Conservation (phyloP, 805 yeast genomes). For the Suhomyces sp. region DNA sequence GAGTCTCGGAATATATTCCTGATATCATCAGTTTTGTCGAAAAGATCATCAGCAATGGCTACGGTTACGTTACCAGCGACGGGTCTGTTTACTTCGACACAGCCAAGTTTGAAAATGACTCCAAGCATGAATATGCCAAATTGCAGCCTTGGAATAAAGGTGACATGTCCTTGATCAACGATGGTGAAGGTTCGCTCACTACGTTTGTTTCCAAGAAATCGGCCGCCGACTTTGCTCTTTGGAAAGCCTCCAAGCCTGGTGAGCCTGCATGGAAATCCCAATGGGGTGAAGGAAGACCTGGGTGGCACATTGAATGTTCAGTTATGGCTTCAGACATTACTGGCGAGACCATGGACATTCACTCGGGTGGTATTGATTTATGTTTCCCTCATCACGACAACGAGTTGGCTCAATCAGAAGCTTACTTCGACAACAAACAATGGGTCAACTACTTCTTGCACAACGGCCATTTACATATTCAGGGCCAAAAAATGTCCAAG, state of each 20-base stretch:
- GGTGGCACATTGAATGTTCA: conserved; percentile 99
- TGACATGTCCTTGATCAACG: conserved; percentile 76
- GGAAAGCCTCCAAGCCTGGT: conserved; percentile 96
- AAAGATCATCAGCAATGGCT: conserved; percentile 73
- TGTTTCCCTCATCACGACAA: conserved; percentile 99
- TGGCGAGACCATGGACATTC: conserved; percentile 86
- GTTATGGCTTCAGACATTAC: conserved; percentile 94
- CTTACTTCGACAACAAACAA: conserved; percentile 81
- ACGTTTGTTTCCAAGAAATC: conserved; percentile 59
- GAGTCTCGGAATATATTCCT: conserved; percentile 94
- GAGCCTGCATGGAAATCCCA: conserved; percentile 95
- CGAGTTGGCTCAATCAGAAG: conserved; percentile 96
- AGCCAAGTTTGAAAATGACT: conserved; percentile 65
- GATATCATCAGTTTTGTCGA: conserved; percentile 82
- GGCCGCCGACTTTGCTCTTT: conserved; percentile 87
- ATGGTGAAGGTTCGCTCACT: conserved; percentile 89
- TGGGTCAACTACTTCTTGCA: conserved; percentile 98
- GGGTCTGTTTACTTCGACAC: conserved; percentile 98
- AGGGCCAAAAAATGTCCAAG: conserved; percentile 98
- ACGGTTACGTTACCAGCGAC: conserved; percentile 76
- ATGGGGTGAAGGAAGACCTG: conserved; percentile 98
- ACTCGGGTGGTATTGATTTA: conserved; percentile 94
- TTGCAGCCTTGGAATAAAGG: conserved; percentile 98
- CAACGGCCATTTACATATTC: conserved; percentile 96
- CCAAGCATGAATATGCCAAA: conserved; percentile 84